phyloP scores from a whole-genome alignment of 306 rosid genomes.

The Cicer cuneatum region DNA sequence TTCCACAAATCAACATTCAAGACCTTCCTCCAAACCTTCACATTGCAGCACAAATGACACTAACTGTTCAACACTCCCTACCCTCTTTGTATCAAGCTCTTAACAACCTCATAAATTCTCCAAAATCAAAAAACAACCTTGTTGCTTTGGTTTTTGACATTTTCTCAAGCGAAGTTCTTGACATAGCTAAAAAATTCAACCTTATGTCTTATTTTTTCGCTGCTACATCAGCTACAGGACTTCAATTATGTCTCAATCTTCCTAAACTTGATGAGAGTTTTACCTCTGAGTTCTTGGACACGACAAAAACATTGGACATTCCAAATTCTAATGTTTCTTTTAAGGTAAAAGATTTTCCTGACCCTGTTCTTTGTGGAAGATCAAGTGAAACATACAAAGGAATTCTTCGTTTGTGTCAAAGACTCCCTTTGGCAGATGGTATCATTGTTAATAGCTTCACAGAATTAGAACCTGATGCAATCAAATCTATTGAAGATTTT shows the following conservation, averaged over 20 bases:
- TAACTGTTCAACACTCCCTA: background rate
- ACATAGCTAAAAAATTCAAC: constrained; percentile 2
- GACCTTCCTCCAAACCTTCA: background rate
- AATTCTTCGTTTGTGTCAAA: background rate
- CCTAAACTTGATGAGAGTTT: background rate
- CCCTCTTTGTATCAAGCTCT: background rate
- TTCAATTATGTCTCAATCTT: background rate
- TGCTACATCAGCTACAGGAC: background rate
- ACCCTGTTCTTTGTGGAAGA: background rate
- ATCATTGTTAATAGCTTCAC: background rate
- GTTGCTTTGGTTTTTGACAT: background rate
- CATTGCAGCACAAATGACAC: background rate
- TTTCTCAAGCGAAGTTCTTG: background rate
- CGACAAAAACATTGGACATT: background rate
- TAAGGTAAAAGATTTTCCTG: background rate
- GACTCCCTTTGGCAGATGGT: background rate
- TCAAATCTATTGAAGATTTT: background rate
- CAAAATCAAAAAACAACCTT: background rate
- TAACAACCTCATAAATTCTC: background rate
- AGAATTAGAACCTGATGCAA: background rate
- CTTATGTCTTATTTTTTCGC: background rate
- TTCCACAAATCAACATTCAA: constrained; percentile 4
- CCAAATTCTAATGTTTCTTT: background rate
- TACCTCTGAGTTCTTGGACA: background rate
- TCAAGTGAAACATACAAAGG: constrained; percentile 1